A percentile compares a stretch with the other conserved stretches of the same genome.
phyloP scores from a whole-genome alignment of 2,329 filamentous ascomycete genomes.

The Fusarium sp. region DNA sequence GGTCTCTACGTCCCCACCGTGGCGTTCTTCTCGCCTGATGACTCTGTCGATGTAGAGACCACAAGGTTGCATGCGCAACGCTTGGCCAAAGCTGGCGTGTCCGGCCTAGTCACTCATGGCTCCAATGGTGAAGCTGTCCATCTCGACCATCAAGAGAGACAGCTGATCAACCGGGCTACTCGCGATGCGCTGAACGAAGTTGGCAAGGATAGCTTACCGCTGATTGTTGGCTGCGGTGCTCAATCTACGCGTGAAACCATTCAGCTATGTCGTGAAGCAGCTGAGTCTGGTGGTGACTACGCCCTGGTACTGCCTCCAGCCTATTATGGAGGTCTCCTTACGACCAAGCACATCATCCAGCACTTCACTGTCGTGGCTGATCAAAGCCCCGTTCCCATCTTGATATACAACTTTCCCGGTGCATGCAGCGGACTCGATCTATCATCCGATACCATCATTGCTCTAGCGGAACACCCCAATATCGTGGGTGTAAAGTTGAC shows the following conservation, averaged over 20 bases:
- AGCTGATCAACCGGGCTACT: constrained; percentile 73
- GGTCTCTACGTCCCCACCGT: constrained; percentile 76
- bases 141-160: constrained; percentile 75
- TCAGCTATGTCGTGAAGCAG: constrained; percentile 75
- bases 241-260: constrained; percentile 79
- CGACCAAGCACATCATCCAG: constrained; percentile 68
- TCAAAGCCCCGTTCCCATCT: constrained; percentile 69
- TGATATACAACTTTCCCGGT: constrained; percentile 76
- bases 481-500: constrained; percentile 76
- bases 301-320: constrained; percentile 78
- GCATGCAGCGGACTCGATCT: constrained; percentile 71
- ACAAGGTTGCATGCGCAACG: constrained; percentile 69
- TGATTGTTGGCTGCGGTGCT: constrained; percentile 80
- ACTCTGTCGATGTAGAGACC: constrained; percentile 69
- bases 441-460: constrained; percentile 69
- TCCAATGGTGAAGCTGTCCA: constrained; percentile 84
- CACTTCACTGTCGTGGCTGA: constrained; percentile 76
- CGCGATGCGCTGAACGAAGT: constrained; percentile 72
- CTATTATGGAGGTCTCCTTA: constrained; percentile 76
- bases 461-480: constrained; percentile 68
- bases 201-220: constrained; percentile 68
- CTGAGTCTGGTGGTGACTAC: constrained; percentile 75
- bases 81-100: constrained; percentile 74
- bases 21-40: constrained; percentile 71
- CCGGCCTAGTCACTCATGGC: constrained; percentile 78